Base-by-base conservation (phyloP, 805 yeast genomes). In the Hanseniaspora hatyaiensis region DNA sequence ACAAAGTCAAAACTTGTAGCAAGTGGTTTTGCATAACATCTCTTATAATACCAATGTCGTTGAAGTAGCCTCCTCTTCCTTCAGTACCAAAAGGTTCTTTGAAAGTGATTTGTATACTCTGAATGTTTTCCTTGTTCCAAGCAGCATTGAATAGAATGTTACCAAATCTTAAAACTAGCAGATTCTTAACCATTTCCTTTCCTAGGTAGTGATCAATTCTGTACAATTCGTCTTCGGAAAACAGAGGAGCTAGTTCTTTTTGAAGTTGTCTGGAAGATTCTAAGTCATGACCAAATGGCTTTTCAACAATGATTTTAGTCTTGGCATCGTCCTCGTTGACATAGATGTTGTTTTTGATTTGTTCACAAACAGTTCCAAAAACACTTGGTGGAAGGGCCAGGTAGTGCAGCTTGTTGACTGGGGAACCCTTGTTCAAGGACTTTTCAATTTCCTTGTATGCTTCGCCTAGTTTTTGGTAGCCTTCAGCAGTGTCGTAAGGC, bases 1-100 rank as follows among this genome's bases (percentile, higher is more conserved):
- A 69, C 49, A 92, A 65, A 5, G 97, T 88, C 61, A 92, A 69
- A 19, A 89, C 94, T 70, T 92, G 98, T 60, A 89, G 72, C 57
- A 92, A 67, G 68, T 92, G 98, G 73, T 92, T 92, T 71, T 92
- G 98, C 86, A 92, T 89, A 40, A 92, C 97, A 62, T 92, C 98
- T 65, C 98, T 78, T 56, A 92, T 83, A 61, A 92, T 92, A 51
- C 98, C 98, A 59, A 88, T 86, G 49, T 73, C 71, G 66, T 92
- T 97, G 60, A 92, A 92, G 70, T 92, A 92, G 32, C 98, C 98
- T 56, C 98, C 98, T 63, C 98, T 78, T 50, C 98, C 98, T 68
- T 92, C 96, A 34, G 98, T 92, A 49, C 98, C 98, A 58, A 92
- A 92, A n/a, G 92, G 85, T 69, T 92, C 98, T 70, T 92, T 92